A percentile compares a stretch with the other conserved stretches of the same genome.
Conservation (phyloP, 306 rosid species). For the Glycine latifolia region DNA sequence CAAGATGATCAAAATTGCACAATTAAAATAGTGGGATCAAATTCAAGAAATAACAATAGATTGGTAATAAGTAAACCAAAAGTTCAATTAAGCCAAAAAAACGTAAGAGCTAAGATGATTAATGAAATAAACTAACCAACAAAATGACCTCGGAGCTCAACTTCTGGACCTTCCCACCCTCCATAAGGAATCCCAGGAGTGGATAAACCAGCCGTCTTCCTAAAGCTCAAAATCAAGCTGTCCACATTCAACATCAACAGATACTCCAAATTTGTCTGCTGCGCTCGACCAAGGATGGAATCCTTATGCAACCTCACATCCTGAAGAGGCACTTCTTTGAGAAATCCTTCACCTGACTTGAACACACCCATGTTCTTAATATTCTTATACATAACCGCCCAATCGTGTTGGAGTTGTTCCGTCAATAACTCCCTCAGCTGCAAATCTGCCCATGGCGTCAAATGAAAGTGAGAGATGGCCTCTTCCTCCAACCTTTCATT, state of each 20-base stretch:
- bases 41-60: not conserved
- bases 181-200: conserved; percentile 71
- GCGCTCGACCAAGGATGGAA: conserved; percentile 67
- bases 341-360: conserved; percentile 55
- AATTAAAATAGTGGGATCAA: not conserved
- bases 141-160: conserved; percentile 91
- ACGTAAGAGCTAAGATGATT: not conserved
- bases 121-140: conserved; percentile 66
- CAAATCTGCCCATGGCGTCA: conserved; percentile 79
- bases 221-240: conserved; percentile 79
- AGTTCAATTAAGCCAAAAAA: not conserved
- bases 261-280: conserved; percentile 81
- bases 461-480: conserved; percentile 66
- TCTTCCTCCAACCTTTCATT: conserved; percentile 69
- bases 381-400: conserved; percentile 69
- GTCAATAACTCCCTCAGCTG: conserved; percentile 66
- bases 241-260: conserved; percentile 80
- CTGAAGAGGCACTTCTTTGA: conserved; percentile 71
- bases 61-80: not conserved
- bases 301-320: conserved; percentile 67
- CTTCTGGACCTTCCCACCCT: conserved; percentile 67
- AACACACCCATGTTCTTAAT: conserved; percentile 55
- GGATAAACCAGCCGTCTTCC: conserved; percentile 76
- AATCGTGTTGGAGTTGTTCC: conserved; percentile 58
- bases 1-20: not conserved